A percentile compares a stretch with the other conserved stretches of the same genome.
phyloP scores from a whole-genome alignment of 176 grass and related monocot species.

The Oryza longistaminata region DNA sequence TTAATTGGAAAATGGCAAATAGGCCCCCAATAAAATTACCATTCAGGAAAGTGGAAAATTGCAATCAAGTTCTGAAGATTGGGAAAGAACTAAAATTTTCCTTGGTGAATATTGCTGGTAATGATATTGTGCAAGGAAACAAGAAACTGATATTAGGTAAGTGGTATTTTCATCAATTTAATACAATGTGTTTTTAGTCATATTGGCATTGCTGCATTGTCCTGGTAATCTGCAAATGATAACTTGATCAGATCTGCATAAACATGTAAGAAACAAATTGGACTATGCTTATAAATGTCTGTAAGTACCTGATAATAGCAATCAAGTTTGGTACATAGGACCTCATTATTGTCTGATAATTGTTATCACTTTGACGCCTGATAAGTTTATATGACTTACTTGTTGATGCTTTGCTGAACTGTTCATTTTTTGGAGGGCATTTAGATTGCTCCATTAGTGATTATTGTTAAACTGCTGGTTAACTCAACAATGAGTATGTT shows the following conservation, averaged over 20 bases:
- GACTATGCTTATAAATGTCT: not conserved
- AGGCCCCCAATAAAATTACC: constrained; percentile 89
- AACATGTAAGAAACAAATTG: constrained; percentile 13
- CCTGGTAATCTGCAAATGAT: not conserved
- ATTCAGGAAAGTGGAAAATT: constrained; percentile 97
- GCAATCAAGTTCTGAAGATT: constrained; percentile 97
- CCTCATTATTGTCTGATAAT: not conserved
- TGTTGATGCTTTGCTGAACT: not conserved
- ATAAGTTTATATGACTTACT: not conserved
- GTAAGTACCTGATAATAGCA: not conserved
- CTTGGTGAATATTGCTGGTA: constrained; percentile 93
- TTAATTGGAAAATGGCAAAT: constrained; percentile 91
- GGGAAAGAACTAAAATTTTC: constrained; percentile 97
- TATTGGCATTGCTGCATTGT: not conserved
- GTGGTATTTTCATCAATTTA: constrained; percentile 19
- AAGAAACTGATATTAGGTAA: constrained; percentile 97
- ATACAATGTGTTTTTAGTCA: not conserved
- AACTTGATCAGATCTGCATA: not conserved
- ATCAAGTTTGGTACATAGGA: not conserved
- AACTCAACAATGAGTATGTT: not conserved
- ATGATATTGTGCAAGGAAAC: constrained; percentile 96
- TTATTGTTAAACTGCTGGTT: not conserved
- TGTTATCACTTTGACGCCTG: not conserved
- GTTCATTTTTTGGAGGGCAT: not conserved
- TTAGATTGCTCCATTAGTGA: not conserved